Base-by-base conservation (phyloP, 169 alveolate genomes). In the Eimeria maxima region DNA sequence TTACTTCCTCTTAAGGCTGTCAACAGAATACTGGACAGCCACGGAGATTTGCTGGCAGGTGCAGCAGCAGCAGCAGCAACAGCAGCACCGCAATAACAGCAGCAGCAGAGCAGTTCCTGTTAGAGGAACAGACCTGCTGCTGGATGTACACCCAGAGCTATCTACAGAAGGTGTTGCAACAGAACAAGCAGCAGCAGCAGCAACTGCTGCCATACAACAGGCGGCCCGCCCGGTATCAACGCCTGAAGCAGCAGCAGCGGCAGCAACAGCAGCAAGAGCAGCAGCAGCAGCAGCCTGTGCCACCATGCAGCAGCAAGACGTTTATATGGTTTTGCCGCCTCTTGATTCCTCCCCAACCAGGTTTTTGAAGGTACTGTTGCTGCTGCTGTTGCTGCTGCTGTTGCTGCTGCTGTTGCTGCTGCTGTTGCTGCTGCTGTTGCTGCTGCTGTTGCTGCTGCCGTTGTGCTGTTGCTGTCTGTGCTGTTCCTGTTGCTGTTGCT, bases 301-400 rank as follows among this genome's bases (percentile, higher is more conserved):
- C 45, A 20, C 80, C 20, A 69, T 69, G 80, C 80, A 69, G 80
- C 80, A 69, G 80, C 80, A 69, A n/a, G 45, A 69, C 80, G 20
- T 20, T 14, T 8, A 38, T 5, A 27, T 45, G 2, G 80, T 69
- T 7, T 7, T 24, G 80, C 45, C 47, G 60, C 50, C 50, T 45
- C 50, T 29, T 11, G 80, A 38, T 69, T 29, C 80, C 45, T 10
- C 80, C 16, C 50, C 10, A 53, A 14, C 60, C 60, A 53, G 60
- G 60, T 53, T 53, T 53, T 53, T 53, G 60, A 53, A 53, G 60
- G 60, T 53, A 14, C 60, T 7, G 6, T 7, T 1, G 2, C 80
- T 69, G 80, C 80, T 69, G 80, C 80, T 69, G 80, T 38, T 29
- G 80, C 45, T 69, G 80, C 80, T 69, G 80, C 80, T 69, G 80